Percentiles rank a stretch among this genome's conserved stretches.
These are phyloP conservation scores for Pluteus cervinus DNA, from an alignment of 768 basidiomycete species.

Conservation along the genomic window DNA sequence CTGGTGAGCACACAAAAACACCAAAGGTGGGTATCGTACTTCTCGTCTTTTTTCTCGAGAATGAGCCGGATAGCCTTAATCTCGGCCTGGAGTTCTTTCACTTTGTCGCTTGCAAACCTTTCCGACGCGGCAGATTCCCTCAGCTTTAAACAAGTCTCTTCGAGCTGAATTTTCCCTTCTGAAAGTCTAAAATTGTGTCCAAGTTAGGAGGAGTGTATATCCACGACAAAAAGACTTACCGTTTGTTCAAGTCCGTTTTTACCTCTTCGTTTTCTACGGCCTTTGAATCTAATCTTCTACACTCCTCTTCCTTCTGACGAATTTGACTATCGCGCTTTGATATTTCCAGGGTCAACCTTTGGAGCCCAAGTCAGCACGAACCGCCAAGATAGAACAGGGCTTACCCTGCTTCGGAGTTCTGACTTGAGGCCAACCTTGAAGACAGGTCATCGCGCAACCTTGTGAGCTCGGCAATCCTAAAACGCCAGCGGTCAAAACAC, in stretches of 20 bases:
- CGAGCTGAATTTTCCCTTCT: background rate
- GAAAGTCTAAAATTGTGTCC: background rate
- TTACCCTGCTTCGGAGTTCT: background rate
- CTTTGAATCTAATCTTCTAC: background rate
- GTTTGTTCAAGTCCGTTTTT: background rate
- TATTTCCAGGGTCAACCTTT: background rate
- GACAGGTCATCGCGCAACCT: too few relatives aligned
- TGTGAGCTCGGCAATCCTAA: too few relatives aligned
- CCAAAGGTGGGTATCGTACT: too few relatives aligned
- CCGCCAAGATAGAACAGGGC: background rate
- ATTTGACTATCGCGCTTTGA: background rate
- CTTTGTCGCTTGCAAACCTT: background rate
- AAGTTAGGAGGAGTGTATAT: background rate
- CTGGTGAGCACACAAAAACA: too few relatives aligned
- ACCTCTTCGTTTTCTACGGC: background rate
- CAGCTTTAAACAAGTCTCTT: background rate
- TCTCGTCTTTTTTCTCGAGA: slow-evolving; percentile 4
- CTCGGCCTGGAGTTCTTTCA: background rate
- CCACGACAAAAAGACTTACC: background rate
- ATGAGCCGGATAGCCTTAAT: background rate
- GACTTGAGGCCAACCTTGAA: background rate
- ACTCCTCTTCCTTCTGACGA: background rate
- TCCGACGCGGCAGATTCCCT: slow-evolving; percentile 1
- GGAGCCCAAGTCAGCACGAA: background rate
- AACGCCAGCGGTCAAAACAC: too few relatives aligned